phyloP scores from a whole-genome alignment of 1,284 basidiomycete genomes.

The Moesziomyces sp. region DNA sequence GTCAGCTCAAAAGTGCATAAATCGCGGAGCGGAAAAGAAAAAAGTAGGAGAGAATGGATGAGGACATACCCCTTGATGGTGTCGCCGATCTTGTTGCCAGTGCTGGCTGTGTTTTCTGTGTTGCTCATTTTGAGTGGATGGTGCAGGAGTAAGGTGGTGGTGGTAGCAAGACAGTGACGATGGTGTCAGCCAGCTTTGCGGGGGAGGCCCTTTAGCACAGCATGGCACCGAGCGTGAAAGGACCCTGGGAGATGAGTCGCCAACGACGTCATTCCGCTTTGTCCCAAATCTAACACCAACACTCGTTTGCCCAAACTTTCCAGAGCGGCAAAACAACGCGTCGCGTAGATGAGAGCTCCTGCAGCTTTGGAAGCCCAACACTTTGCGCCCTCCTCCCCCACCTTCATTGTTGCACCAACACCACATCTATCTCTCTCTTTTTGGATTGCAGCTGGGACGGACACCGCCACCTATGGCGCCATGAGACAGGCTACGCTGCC shows the following conservation, averaged over 20 bases:
- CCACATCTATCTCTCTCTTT: no score
- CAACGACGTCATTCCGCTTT: neutral
- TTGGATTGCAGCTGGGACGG: no score
- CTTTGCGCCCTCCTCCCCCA: neutral
- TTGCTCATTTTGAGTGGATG: neutral
- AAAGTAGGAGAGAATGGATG: conserved; percentile 7
- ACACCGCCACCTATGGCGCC: conserved; percentile 15
- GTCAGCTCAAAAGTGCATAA: neutral
- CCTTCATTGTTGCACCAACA: neutral
- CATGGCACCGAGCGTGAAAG: no score
- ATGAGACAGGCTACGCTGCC: conserved; percentile 43
- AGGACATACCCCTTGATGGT: conserved; percentile 51
- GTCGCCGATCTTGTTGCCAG: conserved; percentile 46
- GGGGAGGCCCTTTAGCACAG: no score
- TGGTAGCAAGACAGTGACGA: neutral
- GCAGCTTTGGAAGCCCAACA: neutral
- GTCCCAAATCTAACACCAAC: neutral
- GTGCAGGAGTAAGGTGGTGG: neutral
- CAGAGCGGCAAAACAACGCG: neutral
- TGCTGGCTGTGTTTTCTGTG: conserved; percentile 2
- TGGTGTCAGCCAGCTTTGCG: no score
- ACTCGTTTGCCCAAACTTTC: no score
- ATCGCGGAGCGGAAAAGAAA: neutral
- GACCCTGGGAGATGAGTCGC: no score
- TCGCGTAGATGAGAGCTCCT: neutral